Base-by-base conservation (phyloP, 805 yeast genomes). In the Ogataea thermomethanolica region DNA sequence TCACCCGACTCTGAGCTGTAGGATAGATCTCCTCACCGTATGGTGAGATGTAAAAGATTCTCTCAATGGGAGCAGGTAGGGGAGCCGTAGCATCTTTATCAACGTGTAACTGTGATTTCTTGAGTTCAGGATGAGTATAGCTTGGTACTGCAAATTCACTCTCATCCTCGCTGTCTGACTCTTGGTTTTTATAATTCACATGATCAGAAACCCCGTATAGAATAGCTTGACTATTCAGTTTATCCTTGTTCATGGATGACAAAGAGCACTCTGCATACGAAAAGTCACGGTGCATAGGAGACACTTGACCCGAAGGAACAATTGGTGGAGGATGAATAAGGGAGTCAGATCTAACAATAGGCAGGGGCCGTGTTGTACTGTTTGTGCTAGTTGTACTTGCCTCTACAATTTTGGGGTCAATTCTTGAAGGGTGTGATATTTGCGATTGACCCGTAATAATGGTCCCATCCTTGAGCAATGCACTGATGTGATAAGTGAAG, bases 371-470 rank as follows among this genome's bases (percentile, higher is more conserved):
- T 5, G 20, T 4, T 17, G 20, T 3, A 17, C 20, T 3, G 20
- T 17, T 17, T 17, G 20, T 17, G 20, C 20, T 17, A 17, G 20
- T 5, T 17, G 20, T 17, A 17, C 20, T 17, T 17, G 20, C 5
- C 20, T 5, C 20, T 17, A 4, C 5, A 17, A 4, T 17, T 7
- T 15, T 12, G 7, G 35, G 26, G 26, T 14, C 29, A 4, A 23
- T 25, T 11, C n/a, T 14, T 12, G 54, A 46, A 3, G 98, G 98
- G 62, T 90, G 98, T 1, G 96, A 87, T 8, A 90, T 90, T 56
- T 89, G 95, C 3, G 91, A 82, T 59, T 90, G 98, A 9, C 98
- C 98, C 0, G 90, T 83, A 25, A 90, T 81, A 2, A 83, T 68
- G 4, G 73, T 67, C 2, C 95, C 95, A 59, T 86, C 76, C 25